These are phyloP conservation scores for Rhododendron williamsianum DNA, from an alignment of 148 eudicot species.

Conservation along the genomic window DNA sequence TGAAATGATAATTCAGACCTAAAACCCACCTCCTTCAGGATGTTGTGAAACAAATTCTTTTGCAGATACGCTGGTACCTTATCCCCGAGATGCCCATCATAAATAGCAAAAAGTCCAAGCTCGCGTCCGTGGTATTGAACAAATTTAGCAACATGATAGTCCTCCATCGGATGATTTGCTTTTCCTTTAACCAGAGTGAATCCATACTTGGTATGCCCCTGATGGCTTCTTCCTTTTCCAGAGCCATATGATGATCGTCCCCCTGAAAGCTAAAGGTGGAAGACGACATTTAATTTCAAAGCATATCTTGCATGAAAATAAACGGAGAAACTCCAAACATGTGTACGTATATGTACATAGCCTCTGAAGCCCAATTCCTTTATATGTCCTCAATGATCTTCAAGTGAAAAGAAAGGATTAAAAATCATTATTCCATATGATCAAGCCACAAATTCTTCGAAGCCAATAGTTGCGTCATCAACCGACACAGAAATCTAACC, in stretches of 20 bases:
- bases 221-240: conserved; percentile 55
- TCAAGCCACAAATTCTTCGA: too few species aligned
- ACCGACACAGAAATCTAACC: not conserved
- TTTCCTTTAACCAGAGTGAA: conserved; percentile 60
- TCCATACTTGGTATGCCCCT: conserved; percentile 47
- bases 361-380: not conserved
- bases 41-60: conserved; percentile 60
- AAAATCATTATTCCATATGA: not conserved
- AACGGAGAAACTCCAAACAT: not conserved
- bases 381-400: not conserved
- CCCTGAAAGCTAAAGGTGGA: conserved; percentile 31
- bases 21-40: conserved; percentile 57
- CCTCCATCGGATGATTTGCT: conserved; percentile 77
- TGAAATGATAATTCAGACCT: not conserved
- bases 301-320: not conserved
- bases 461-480: not conserved
- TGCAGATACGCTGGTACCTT: conserved; percentile 69
- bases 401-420: not conserved
- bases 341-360: not conserved
- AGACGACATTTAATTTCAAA: not conserved
- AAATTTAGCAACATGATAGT: conserved; percentile 73
- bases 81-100: conserved; percentile 75
- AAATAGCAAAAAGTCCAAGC: conserved; percentile 77
- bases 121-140: conserved; percentile 38
- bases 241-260: conserved; percentile 45